These are phyloP conservation scores for Castanea mollissima DNA, from an alignment of 306 rosid species.

Conservation along the genomic window DNA sequence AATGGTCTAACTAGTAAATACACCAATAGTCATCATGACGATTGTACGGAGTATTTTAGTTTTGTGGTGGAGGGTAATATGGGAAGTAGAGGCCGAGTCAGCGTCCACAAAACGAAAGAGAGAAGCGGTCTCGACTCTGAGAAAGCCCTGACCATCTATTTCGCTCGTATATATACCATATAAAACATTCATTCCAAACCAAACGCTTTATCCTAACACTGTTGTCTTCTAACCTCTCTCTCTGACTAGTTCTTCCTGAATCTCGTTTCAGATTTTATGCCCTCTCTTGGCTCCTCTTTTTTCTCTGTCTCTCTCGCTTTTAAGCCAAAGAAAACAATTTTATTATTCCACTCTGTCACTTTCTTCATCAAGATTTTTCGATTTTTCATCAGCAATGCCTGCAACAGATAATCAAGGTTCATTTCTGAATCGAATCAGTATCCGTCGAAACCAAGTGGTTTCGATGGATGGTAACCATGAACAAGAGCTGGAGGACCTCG, in stretches of 20 bases:
- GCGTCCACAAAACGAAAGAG: slow-evolving; percentile 22
- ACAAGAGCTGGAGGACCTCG: slow-evolving; percentile 79
- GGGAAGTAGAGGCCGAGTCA: slow-evolving; percentile 29
- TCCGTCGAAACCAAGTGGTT: slow-evolving; percentile 80
- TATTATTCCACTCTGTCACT: neutral
- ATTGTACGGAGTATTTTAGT: too few species aligned
- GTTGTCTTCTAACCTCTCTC: neutral
- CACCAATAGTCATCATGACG: too few species aligned
- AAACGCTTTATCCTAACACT: slow-evolving; percentile 18
- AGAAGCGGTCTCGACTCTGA: slow-evolving; percentile 42
- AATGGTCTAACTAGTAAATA: too few species aligned
- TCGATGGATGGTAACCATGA: slow-evolving; percentile 84
- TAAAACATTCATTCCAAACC: slow-evolving; percentile 18
- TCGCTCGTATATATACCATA: slow-evolving; percentile 16
- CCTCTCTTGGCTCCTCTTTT: neutral
- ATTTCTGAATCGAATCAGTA: slow-evolving; percentile 84
- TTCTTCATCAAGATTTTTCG: neutral
- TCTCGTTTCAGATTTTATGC: neutral
- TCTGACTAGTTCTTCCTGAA: neutral
- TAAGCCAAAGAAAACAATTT: too few species aligned
- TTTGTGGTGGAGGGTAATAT: neutral
- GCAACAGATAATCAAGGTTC: slow-evolving; percentile 81
- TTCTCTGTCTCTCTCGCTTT: too few species aligned
- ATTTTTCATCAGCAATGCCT: slow-evolving; percentile 48
- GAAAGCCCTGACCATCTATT: slow-evolving; percentile 31